Percentiles rank a stretch among this genome's conserved stretches.
Conservation (phyloP, 169 alveolate genomes). For the Sarcocystis neurona region DNA sequence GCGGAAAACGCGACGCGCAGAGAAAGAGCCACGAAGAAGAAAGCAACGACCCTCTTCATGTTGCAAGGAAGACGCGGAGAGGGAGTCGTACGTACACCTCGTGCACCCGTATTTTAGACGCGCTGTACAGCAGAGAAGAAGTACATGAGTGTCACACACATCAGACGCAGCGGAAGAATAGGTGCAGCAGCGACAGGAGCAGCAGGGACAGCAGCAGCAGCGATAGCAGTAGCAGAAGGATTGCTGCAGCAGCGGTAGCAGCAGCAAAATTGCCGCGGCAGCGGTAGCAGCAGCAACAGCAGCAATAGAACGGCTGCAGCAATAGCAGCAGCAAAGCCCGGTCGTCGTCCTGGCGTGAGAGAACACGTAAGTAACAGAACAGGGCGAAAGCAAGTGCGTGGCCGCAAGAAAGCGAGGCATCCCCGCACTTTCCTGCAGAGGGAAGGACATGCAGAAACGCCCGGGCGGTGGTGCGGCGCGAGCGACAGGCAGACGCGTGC, state of each 20-base stretch:
- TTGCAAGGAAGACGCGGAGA: background rate
- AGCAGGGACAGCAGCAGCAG: background rate
- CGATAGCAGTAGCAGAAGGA: background rate
- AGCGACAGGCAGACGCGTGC: too few relatives aligned
- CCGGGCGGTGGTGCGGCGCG: too few relatives aligned
- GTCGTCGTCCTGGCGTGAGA: too few relatives aligned
- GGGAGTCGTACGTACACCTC: background rate
- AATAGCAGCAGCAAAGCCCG: background rate
- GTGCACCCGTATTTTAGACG: background rate
- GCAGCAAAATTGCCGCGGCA: background rate
- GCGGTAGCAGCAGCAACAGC: background rate
- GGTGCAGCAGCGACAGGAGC: background rate
- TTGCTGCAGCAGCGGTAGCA: background rate
- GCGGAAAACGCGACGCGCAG: background rate
- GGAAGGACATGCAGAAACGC: too few relatives aligned
- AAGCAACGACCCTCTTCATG: background rate
- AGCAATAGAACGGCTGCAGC: background rate
- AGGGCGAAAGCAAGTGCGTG: too few relatives aligned
- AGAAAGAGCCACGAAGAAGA: background rate
- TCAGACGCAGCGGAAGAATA: too few relatives aligned
- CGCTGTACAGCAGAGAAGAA: background rate
- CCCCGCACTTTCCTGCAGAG: too few relatives aligned
- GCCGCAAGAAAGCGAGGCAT: too few relatives aligned
- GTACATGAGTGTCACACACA: background rate
- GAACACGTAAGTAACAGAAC: too few relatives aligned